Base-by-base conservation (phyloP, 2,329 filamentous ascomycete species). In the Colletotrichum simmondsii region DNA sequence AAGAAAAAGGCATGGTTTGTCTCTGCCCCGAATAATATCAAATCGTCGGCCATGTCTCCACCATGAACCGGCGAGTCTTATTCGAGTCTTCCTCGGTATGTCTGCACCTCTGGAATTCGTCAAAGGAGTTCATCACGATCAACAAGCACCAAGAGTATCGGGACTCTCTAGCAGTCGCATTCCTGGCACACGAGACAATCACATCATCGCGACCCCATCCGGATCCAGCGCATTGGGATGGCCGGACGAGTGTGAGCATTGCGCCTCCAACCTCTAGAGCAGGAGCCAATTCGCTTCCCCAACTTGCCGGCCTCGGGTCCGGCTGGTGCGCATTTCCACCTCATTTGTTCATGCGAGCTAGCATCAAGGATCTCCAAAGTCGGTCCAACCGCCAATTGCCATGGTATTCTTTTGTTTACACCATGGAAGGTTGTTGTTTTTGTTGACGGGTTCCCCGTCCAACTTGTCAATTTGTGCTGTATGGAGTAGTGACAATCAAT, bases 331-430 rank as follows among this genome's bases (percentile, higher is more conserved):
- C 66, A 70, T 57, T 72, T 72, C 70, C 70, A 70, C 70, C 70
- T 70, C 70, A 72, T 72, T 65, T 57, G 56, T 74, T 75, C 72
- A 75, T 75, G 74, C 74, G 35, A 62, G 16, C 72, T 71, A 73
- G 74, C 74, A 74, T 75, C 74, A 74, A 69, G 74, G 74, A 66
- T 75, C 67, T 65, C 61, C 65, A 57, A 65, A 14, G 42, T 67
- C 53, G 65, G 70, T 65, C 70, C 65, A 72, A 70, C 70, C 70
- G 56, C 70, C 56, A 57, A 46, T 57, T 16, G 61, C 49, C 65
- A 63, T 64, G 46, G 46, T 37, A 24, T 11, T 26, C 22, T 63
- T 16, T 70, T 72, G 66, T 72, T 72, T 72, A 72, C 70, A 61
- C 60, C 63, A 65, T 46, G 66, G 65, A 60, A 42, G 53, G 32